phyloP scores from a whole-genome alignment of 176 grass and related monocot species.

The Chrysopogon serrulatus region DNA sequence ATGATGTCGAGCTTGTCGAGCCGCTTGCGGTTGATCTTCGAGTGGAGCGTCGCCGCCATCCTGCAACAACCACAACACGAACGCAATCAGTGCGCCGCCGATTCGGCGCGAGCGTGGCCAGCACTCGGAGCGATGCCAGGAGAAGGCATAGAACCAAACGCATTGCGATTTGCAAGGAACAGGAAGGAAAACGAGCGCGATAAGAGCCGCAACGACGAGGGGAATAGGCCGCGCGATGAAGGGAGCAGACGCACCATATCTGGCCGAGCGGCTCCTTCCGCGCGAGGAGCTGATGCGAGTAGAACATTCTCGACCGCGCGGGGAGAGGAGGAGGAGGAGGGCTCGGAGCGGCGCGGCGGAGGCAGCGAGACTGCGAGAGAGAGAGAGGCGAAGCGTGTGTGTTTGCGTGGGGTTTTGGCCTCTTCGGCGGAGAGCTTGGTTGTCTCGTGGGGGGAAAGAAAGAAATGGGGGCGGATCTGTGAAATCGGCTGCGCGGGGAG shows the following conservation, averaged over 20 bases:
- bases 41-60: constrained; percentile 91
- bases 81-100: background rate
- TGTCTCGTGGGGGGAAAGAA: background rate
- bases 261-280: constrained; percentile 86
- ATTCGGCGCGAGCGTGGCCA: background rate
- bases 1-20: constrained; percentile 91
- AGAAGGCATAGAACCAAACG: background rate
- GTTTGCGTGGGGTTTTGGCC: constrained; percentile 2
- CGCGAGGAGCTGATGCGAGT: constrained; percentile 90
- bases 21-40: constrained; percentile 77
- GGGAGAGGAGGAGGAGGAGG: background rate
- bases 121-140: background rate
- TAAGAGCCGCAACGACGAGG: background rate
- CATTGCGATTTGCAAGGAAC: no score
- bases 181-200: background rate
- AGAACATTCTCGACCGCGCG: constrained; percentile 57
- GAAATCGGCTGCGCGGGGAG: background rate
- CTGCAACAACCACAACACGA: constrained; percentile 17
- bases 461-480: background rate
- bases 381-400: background rate
- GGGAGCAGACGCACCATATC: constrained; percentile 56
- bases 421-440: background rate
- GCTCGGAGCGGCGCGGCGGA: background rate
- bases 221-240: background rate
- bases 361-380: background rate